phyloP scores from a whole-genome alignment of 345 rosid genomes.

The Cardamine chenopodiifolia region DNA sequence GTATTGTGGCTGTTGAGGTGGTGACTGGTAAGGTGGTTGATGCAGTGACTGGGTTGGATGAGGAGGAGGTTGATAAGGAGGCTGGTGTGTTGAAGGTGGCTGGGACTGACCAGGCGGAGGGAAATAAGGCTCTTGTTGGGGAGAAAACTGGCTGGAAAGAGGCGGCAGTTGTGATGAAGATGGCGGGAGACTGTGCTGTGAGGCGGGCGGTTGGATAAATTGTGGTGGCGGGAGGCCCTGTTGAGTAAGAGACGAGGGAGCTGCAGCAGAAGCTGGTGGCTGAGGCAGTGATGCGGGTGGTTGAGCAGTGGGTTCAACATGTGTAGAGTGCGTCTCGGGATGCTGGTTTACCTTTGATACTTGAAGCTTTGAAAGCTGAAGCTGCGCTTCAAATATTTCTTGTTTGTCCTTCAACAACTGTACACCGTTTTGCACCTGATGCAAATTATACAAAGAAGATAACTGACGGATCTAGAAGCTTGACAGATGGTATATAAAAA shows the following conservation, averaged over 20 bases:
- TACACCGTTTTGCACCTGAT: conserved; percentile 80
- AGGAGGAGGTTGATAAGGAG: conserved; percentile 67
- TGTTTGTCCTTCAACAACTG: conserved; percentile 76
- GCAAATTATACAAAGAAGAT: conserved; percentile 3
- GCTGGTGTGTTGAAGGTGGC: conserved; percentile 55
- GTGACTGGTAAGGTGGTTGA: conserved; percentile 64
- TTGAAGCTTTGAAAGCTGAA: conserved; percentile 67
- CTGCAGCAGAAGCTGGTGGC: conserved; percentile 45
- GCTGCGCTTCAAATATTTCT: conserved; percentile 65
- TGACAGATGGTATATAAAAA: background rate
- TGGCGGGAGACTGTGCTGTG: conserved; percentile 57
- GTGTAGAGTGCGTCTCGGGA: conserved; percentile 51
- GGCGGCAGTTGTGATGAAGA: conserved; percentile 59
- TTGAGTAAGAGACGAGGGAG: conserved; percentile 51
- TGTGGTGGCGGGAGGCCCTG: conserved; percentile 53
- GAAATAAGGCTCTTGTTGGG: conserved; percentile 74
- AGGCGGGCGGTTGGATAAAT: conserved; percentile 38
- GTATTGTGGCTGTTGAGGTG: conserved; percentile 65
- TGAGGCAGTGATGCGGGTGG: conserved; percentile 42
- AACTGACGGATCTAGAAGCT: background rate
- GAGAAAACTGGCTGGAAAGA: conserved; percentile 62
- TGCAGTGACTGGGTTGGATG: conserved; percentile 57
- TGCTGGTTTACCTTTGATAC: conserved; percentile 55
- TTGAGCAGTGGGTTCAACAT: conserved; percentile 60
- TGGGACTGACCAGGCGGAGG: conserved; percentile 62